Conservation (phyloP, 1,284 basidiomycete species). For the Dichomitus squalens region DNA sequence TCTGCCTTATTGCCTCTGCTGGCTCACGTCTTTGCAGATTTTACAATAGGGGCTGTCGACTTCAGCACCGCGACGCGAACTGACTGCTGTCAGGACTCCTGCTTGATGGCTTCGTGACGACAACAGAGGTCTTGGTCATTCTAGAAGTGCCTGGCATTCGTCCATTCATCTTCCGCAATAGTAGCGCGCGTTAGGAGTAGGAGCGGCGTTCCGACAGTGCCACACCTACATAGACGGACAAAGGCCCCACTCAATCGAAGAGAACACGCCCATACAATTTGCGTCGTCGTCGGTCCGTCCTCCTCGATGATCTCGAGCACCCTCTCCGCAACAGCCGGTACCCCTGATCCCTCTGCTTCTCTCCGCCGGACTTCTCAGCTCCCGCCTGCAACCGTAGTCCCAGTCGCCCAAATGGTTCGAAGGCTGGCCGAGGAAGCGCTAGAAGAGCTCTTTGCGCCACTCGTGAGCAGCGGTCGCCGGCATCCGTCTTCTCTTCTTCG, state of each 20-base stretch:
- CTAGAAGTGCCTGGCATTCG: background rate
- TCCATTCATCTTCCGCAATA: background rate
- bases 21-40: slow-evolving; percentile 2
- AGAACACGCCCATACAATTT: slow-evolving; percentile 9
- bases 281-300: slow-evolving; percentile 9
- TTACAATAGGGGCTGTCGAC: background rate
- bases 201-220: slow-evolving; percentile 10
- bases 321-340: slow-evolving; percentile 7
- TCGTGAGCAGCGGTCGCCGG: background rate
- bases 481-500: slow-evolving; percentile 4
- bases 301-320: background rate
- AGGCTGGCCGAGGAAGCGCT: background rate
- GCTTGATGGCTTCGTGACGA: no score
- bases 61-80: background rate
- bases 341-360: slow-evolving; percentile 7
- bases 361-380: background rate
- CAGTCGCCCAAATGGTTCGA: slow-evolving; percentile 2
- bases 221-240: slow-evolving; percentile 6
- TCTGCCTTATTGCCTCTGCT: background rate
- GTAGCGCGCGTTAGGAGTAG: background rate
- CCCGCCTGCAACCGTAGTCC: background rate
- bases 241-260: slow-evolving; percentile 5
- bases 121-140: no score
- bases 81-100: no score
- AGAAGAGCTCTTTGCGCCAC: slow-evolving; percentile 11